A percentile compares a stretch with the other conserved stretches of the same genome.
These are phyloP conservation scores for Sporisorium reilianum DNA, from an alignment of 1,284 basidiomycete species.

Conservation along the genomic window DNA sequence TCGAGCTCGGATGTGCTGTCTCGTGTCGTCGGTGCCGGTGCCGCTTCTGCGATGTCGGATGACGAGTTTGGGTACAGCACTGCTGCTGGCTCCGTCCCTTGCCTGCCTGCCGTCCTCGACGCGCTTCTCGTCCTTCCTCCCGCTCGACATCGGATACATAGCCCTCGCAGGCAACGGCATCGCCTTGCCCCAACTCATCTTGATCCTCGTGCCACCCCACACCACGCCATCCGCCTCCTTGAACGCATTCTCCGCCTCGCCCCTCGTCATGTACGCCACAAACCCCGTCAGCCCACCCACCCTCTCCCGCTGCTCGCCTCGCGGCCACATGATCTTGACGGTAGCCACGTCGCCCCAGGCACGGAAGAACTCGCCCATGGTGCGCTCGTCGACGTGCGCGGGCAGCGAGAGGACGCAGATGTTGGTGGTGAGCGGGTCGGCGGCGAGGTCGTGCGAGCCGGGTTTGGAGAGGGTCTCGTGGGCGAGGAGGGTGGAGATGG, in stretches of 20 bases:
- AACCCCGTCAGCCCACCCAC: slow-evolving; percentile 87
- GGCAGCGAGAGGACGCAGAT: slow-evolving; percentile 89
- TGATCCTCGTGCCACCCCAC: slow-evolving; percentile 86
- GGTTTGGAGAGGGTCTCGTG: slow-evolving; percentile 80
- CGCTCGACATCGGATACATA: slow-evolving; percentile 27
- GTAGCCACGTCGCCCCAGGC: slow-evolving; percentile 72
- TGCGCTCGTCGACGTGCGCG: slow-evolving; percentile 82
- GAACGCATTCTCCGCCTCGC: slow-evolving; percentile 87
- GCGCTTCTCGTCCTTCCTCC: not conserved
- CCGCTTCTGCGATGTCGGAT: slow-evolving; percentile 15
- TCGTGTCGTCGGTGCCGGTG: not conserved
- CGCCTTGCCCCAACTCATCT: slow-evolving; percentile 95
- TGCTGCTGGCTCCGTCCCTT: not conserved
- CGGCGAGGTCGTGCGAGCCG: slow-evolving; percentile 84
- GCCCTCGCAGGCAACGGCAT: slow-evolving; percentile 79
- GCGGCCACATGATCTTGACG: slow-evolving; percentile 70
- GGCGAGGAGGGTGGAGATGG: slow-evolving; percentile 66
- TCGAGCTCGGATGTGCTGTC: not conserved
- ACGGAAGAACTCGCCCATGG: slow-evolving; percentile 87
- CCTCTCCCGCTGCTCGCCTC: slow-evolving; percentile 74
- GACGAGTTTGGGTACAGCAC: slow-evolving; percentile 18
- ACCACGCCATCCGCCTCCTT: slow-evolving; percentile 88
- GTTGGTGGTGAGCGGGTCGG: slow-evolving; percentile 87
- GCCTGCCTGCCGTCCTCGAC: not conserved
- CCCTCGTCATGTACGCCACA: slow-evolving; percentile 92